These are phyloP conservation scores for Flaveria sonorensis DNA, from an alignment of 129 eudicot genomes.

Conservation along the genomic window DNA sequence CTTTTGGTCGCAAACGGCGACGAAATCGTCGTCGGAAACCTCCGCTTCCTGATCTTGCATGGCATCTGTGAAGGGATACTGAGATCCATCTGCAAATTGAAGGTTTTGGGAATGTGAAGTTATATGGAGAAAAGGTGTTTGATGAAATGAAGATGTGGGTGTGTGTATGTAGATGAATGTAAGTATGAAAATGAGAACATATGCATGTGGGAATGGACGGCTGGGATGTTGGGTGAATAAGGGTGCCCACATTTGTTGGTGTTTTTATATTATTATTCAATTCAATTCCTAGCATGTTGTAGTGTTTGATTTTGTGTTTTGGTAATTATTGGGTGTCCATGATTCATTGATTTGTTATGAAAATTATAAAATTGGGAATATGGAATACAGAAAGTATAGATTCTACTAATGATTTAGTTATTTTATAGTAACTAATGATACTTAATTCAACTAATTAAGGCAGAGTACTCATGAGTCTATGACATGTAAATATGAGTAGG, in stretches of 20 bases:
- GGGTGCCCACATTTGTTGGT: slow-evolving; percentile 27
- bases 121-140: slow-evolving; percentile 32
- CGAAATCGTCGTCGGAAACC: slow-evolving; percentile 62
- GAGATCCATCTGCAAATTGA: slow-evolving; percentile 42
- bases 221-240: slow-evolving; percentile 46
- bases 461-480: too few species aligned
- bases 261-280: slow-evolving; percentile 20
- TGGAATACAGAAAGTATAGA: not conserved
- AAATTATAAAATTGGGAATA: not conserved
- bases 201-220: slow-evolving; percentile 41
- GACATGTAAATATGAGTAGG: too few species aligned
- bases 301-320: slow-evolving; percentile 33
- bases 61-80: slow-evolving; percentile 44
- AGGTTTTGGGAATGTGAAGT: slow-evolving; percentile 36
- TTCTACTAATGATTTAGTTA: too few species aligned
- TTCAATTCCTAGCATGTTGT: slow-evolving; percentile 32
- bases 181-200: slow-evolving; percentile 34
- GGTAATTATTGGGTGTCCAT: slow-evolving; percentile 19
- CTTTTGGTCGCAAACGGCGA: slow-evolving; percentile 61
- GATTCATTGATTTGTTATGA: not conserved
- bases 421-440: too few species aligned
- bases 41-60: slow-evolving; percentile 73
- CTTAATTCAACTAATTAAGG: too few species aligned
- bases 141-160: slow-evolving; percentile 49
- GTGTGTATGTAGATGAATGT: slow-evolving; percentile 42